Evolutionary conservation across 192 early-diverging fungal genomes (phyloP), one percentile per base, ranked within the genome.

Genomic region (Chytriomyces sp.): DNA sequence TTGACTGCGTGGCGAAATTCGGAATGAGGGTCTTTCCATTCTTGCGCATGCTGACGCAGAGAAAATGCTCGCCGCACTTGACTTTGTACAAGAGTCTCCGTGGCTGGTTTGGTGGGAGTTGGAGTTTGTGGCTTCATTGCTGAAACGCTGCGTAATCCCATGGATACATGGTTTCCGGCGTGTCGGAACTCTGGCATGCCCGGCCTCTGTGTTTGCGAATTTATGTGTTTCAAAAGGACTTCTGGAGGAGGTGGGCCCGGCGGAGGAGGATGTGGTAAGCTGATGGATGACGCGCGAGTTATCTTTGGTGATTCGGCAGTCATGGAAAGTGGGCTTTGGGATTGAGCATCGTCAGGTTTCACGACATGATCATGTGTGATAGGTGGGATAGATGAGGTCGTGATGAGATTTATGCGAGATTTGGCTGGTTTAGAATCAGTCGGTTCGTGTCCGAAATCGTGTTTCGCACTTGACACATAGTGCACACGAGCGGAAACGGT

Each of bases 1-100:
- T 71, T 50, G 18, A 71, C 69, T 10, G 16, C 47, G 1, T 35
- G 18, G 9, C 69, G 69, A 71, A 13, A 26, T 10, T 20, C 50
- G 8, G 50, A 50, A 59, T 71, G 69, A 16, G 69, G 69, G 45
- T 67, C 16, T 10, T 71, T 44, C 69, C 26, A 59, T 16, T 71
- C 50, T 60, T 71, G 49, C 9, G 57, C 23, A 2, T 44, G 48
- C 43, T 43, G 13, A 2, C 44, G 16, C 50, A 71, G n/a, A n/a
- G 69, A 59, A 59, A 68, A 16, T 35, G 35, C 2, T 35, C 35
- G 35, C 3, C 35, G 67, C 43, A 13, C 11, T 18, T 46, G 67
- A 10, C 43, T 68, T 16, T 35, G 10, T 20, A 4, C 20, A 59
- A 23, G 10, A 43, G 44, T 71, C n/a, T 16, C 9, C 49, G 47